Evolutionary conservation across 805 yeast genomes (phyloP), one percentile per base, ranked within the genome.

Genomic region (Ogataea ramenticola): DNA sequence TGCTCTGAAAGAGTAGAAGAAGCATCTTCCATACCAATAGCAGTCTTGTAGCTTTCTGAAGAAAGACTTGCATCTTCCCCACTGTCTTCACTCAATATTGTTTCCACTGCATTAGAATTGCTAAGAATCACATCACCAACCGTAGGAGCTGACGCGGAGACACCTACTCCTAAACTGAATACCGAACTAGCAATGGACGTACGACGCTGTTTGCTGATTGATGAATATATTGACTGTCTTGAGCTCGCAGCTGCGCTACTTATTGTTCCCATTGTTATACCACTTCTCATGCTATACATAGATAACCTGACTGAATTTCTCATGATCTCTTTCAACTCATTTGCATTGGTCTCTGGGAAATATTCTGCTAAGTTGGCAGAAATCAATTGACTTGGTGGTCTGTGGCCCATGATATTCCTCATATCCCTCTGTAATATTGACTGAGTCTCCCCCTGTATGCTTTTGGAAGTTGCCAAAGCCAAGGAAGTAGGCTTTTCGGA

Each of bases 351-450:
- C 34, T 81, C 83, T 0, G 99, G 99, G 70, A 93, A 93, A 61
- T 86, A 91, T 49, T 90, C 96, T 2, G 89, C 82, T 50, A 91
- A 67, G 56, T 91, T 88, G 2, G 90, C 80, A 1, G 97, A 86
- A 48, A 91, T 93, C 53, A 90, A 74, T 57, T 88, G 95, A 47
- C 93, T 82, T 1, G 98, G 90, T 7, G 99, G 99, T 56, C 99
- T 72, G 61, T 87, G 96, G 21, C 95, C 95, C 61, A 82, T 82
- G 46, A 86, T 74, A 44, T 67, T 71, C 45, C 77, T 68, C 53
- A 74, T 34, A 5, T 27, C 30, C 15, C 16, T 26, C 6, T 30
- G 10, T 19, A 15, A 3, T 4, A 5, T 10, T n/a, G 22, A 10
- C 7, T 9, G 15, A 26, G 16, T 14, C 12, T 14, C 24, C 3